These are phyloP conservation scores for Acanthamoeba quina DNA, from an alignment of 208 protist species.

Conservation along the genomic window DNA sequence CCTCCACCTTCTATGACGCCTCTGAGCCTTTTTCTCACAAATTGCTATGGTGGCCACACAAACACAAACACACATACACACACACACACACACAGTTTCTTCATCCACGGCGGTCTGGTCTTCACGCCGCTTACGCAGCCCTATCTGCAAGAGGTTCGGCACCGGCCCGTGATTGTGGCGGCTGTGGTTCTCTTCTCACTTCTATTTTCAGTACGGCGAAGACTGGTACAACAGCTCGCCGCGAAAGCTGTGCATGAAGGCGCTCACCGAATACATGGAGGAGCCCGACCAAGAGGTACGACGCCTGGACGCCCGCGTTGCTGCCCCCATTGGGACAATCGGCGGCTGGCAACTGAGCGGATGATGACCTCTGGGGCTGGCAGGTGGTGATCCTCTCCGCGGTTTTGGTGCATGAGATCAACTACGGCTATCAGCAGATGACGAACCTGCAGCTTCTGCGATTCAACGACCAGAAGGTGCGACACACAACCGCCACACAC, in stretches of 20 bases:
- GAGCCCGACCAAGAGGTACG: slow-evolving; percentile 20
- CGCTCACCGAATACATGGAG: slow-evolving; percentile 57
- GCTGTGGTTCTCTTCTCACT: neutral
- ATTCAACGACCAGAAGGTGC: slow-evolving; percentile 77
- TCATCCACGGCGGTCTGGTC: slow-evolving; percentile 82
- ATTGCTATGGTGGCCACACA: neutral
- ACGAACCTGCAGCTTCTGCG: slow-evolving; percentile 68
- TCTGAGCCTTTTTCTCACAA: neutral
- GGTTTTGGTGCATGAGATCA: slow-evolving; percentile 82
- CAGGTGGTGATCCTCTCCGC: slow-evolving; percentile 80
- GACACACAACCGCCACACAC: too few species aligned
- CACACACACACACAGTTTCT: slow-evolving; percentile 67
- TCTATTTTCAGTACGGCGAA: slow-evolving; percentile 27
- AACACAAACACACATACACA: too few species aligned
- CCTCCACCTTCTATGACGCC: slow-evolving; percentile 16
- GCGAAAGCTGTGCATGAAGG: slow-evolving; percentile 76
- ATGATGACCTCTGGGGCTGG: neutral
- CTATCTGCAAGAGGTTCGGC: slow-evolving; percentile 77
- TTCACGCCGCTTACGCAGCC: slow-evolving; percentile 80
- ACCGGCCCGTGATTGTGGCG: neutral
- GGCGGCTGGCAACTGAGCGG: neutral
- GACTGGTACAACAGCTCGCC: slow-evolving; percentile 77
- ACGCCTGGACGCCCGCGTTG: too few species aligned
- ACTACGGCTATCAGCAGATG: slow-evolving; percentile 81
- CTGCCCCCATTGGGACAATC: neutral